phyloP scores from a whole-genome alignment of 306 rosid species.

The Vachellia pachyceras region DNA sequence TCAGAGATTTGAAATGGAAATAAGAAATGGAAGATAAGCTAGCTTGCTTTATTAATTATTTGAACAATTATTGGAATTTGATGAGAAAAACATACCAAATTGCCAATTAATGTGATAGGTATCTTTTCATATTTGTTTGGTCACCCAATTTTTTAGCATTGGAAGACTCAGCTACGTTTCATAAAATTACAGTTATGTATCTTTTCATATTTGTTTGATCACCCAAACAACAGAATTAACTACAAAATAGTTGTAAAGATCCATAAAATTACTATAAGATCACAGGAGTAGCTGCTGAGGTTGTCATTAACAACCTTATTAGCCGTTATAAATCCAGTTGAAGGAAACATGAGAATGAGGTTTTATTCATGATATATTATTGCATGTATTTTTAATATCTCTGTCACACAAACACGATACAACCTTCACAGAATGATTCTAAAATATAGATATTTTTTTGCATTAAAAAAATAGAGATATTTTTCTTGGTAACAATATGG shows the following conservation, averaged over 20 bases:
- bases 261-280: too few species aligned
- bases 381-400: background rate
- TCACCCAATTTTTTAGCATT: background rate
- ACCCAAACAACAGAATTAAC: too few species aligned
- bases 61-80: background rate
- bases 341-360: background rate
- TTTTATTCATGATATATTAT: background rate
- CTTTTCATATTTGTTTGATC: too few species aligned
- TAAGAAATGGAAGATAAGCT: background rate
- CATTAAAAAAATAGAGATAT: background rate
- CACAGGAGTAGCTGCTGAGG: too few species aligned
- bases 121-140: background rate
- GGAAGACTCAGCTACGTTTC: background rate
- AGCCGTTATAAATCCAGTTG: background rate
- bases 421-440: background rate
- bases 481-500: too few species aligned
- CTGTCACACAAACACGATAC: background rate
- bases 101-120: background rate
- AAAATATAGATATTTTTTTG: too few species aligned
- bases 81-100: background rate
- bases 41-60: background rate
- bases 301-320: too few species aligned
- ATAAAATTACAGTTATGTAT: too few species aligned
- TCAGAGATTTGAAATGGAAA: slow-evolving; percentile 3
- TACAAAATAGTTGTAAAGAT: too few species aligned